Evolutionary conservation across 495 filamentous ascomycete species (phyloP).

Genomic region (Aspergillus sclerotiicarbonarius): DNA sequence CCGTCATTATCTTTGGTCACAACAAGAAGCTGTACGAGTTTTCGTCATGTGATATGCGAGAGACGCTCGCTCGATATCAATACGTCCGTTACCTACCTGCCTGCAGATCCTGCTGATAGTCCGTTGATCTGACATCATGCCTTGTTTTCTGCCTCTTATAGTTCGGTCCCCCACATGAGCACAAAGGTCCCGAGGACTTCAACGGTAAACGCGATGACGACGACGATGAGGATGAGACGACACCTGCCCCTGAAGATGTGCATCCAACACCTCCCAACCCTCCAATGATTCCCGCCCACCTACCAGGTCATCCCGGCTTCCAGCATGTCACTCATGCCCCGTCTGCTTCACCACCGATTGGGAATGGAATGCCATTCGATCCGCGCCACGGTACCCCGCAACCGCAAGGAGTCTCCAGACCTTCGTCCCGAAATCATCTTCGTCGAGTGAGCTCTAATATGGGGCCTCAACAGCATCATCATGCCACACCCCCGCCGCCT

Average conservation of each 20-base stretch:
- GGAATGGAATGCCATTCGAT: constrained; percentile 70
- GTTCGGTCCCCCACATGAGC: constrained; percentile 91
- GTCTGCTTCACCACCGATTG: constrained; percentile 86
- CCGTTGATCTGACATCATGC: constrained; percentile 4
- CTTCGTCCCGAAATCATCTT: constrained; percentile 76
- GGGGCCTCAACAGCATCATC: constrained; percentile 61
- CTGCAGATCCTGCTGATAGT: constrained; percentile 1
- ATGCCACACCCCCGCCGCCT: constrained; percentile 56
- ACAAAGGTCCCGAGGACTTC: constrained; percentile 94
- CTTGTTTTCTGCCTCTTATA: constrained; percentile 30
- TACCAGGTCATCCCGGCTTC: constrained; percentile 71
- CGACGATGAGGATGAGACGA: constrained; percentile 72
- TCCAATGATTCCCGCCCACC: constrained; percentile 69
- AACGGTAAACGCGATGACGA: constrained; percentile 77
- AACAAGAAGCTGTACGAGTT: constrained; percentile 99
- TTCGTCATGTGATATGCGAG: constrained; percentile 89
- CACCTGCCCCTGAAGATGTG: constrained; percentile 61
- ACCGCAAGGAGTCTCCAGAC: constrained; percentile 71
- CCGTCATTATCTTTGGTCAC: constrained; percentile 95
- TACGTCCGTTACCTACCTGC: constrained; percentile 61
- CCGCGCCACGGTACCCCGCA: constrained; percentile 78
- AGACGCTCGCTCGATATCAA: constrained; percentile 81
- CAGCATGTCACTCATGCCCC: constrained; percentile 82
- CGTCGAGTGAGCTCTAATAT: constrained; percentile 75
- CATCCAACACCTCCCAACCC: constrained; percentile 48